Evolutionary conservation across 2,329 filamentous ascomycete genomes (phyloP).

Genomic region (Lachnellula arida): DNA sequence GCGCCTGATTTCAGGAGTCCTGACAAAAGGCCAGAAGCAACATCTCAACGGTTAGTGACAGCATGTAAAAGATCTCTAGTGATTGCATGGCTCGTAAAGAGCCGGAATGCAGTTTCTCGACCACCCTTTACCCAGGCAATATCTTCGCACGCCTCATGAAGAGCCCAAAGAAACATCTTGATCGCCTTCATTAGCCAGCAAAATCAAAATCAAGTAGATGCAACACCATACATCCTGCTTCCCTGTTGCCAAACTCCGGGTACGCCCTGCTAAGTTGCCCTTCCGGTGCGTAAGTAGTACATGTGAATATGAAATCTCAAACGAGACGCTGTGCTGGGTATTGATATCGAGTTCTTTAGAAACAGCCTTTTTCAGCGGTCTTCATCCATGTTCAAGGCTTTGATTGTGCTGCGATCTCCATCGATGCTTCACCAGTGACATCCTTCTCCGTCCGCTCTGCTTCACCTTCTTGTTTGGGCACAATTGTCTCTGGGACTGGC

Average conservation of each 20-base stretch:
- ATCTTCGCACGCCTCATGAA: too few relatives aligned
- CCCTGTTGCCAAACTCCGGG: slow-evolving; percentile 9
- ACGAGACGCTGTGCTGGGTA: not conserved
- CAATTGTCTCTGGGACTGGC: not conserved
- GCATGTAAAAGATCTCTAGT: too few relatives aligned
- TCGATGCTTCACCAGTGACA: slow-evolving; percentile 27
- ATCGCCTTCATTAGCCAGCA: not conserved
- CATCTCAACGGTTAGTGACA: too few relatives aligned
- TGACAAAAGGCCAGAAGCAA: too few relatives aligned
- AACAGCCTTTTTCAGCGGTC: slow-evolving; percentile 3
- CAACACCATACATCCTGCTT: not conserved
- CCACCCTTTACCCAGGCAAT: too few relatives aligned
- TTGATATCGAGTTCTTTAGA: not conserved
- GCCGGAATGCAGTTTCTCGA: too few relatives aligned
- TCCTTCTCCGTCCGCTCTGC: slow-evolving; percentile 27
- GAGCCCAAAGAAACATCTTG: too few relatives aligned
- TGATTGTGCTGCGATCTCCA: slow-evolving; percentile 22
- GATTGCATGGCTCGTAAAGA: too few relatives aligned
- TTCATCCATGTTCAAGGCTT: slow-evolving; percentile 6
- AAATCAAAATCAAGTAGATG: not conserved
- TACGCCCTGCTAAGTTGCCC: slow-evolving; percentile 16
- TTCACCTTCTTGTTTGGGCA: slow-evolving; percentile 31
- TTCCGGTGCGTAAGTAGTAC: slow-evolving; percentile 2
- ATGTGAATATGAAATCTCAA: not conserved
- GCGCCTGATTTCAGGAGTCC: too few relatives aligned